phyloP scores from a whole-genome alignment of 73 alveolate genomes.

The Paramecium caudatum region DNA sequence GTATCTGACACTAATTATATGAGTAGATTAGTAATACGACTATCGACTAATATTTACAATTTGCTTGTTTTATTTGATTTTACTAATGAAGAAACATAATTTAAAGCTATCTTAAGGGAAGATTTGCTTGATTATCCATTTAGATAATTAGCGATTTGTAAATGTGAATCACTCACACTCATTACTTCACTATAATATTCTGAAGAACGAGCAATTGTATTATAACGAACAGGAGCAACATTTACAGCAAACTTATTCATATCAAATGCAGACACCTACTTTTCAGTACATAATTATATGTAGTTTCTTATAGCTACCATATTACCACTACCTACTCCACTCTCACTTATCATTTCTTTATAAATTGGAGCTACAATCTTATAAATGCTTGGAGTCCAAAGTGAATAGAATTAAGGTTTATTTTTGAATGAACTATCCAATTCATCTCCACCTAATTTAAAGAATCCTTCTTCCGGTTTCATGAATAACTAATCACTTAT shows the following conservation, averaged over 20 bases:
- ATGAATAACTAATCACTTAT: conserved; percentile 33
- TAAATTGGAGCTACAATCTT: conserved; percentile 60
- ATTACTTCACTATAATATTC: conserved; percentile 68
- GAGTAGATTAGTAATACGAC: conserved; percentile 24
- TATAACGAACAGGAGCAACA: conserved; percentile 54
- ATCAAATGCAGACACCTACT: conserved; percentile 50
- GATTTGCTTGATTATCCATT: not conserved
- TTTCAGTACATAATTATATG: conserved; percentile 59
- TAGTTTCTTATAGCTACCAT: conserved; percentile 65
- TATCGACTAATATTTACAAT: conserved; percentile 38
- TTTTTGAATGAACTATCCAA: conserved; percentile 1
- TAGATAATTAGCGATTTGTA: conserved; percentile 43
- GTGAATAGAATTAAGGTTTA: not conserved
- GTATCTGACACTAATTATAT: not conserved
- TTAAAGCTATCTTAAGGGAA: conserved; percentile 24
- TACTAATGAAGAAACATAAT: conserved; percentile 19
- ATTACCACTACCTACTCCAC: conserved; percentile 62
- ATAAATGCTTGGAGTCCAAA: conserved; percentile 53
- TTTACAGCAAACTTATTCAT: conserved; percentile 44
- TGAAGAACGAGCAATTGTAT: conserved; percentile 48
- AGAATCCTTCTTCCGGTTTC: conserved; percentile 60
- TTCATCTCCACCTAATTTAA: conserved; percentile 23
- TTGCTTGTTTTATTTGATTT: conserved; percentile 43
- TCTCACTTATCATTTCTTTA: conserved; percentile 55
- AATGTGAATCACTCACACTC: conserved; percentile 10